phyloP scores from a whole-genome alignment of 306 rosid species.

The Citrullus amarus region DNA sequence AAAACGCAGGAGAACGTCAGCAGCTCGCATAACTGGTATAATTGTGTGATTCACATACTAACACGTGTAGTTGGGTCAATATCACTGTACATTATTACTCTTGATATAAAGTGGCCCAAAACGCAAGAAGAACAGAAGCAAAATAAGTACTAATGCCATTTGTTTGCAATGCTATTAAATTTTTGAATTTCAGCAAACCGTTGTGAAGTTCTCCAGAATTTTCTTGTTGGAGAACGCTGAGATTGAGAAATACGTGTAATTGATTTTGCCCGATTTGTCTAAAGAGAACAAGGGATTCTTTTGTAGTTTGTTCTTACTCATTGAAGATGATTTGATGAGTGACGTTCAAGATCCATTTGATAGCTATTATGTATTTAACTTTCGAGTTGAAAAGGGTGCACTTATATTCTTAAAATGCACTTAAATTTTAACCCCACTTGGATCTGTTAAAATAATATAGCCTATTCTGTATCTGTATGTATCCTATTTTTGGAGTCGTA shows the following conservation, averaged over 20 bases:
- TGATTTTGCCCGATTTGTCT: not conserved
- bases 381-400: not conserved
- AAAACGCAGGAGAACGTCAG: constrained; percentile 64
- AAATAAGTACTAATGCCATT: not conserved
- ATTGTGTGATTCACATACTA: constrained; percentile 7
- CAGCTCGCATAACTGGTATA: constrained; percentile 18
- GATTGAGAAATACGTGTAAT: constrained; percentile 7
- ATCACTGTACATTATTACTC: constrained; percentile 1
- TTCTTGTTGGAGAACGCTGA: not conserved
- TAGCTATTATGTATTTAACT: not conserved
- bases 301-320: not conserved
- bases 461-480: not conserved
- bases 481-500: not conserved
- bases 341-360: not conserved
- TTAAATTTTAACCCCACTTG: not conserved
- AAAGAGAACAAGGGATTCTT: not conserved
- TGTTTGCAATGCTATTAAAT: not conserved
- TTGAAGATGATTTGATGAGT: not conserved
- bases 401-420: not conserved
- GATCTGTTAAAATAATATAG: not conserved
- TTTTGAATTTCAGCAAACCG: not conserved
- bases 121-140: not conserved
- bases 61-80: not conserved
- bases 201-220: not conserved
- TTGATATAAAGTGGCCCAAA: not conserved